These are phyloP conservation scores for Boletus reticulatus DNA, from an alignment of 768 basidiomycete genomes.

Conservation along the genomic window DNA sequence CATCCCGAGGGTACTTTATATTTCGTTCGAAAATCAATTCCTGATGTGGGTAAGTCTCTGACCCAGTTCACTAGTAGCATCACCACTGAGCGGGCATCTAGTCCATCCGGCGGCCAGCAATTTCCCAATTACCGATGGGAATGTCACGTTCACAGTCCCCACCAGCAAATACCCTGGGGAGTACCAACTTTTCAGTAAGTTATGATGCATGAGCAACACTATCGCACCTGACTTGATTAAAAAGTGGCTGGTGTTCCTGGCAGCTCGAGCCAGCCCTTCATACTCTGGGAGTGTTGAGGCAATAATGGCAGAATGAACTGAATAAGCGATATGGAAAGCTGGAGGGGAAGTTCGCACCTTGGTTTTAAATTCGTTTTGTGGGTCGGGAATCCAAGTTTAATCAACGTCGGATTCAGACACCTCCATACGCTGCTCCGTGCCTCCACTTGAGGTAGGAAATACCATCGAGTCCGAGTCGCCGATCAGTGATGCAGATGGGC, in stretches of 20 bases:
- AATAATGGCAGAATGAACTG: no score
- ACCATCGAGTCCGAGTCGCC: no score
- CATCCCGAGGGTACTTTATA: slow-evolving; percentile 30
- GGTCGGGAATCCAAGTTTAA: no score
- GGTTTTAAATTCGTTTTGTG: no score
- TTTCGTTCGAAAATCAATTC: slow-evolving; percentile 19
- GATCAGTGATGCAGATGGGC: no score
- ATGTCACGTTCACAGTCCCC: no score
- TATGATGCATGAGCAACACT: not conserved
- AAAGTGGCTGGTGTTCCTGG: slow-evolving; percentile 36
- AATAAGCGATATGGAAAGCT: no score
- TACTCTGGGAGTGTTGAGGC: no score
- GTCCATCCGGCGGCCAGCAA: slow-evolving; percentile 21
- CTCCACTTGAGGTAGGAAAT: no score
- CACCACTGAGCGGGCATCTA: slow-evolving; percentile 10
- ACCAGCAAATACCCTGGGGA: slow-evolving; percentile 10
- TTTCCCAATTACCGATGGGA: slow-evolving; percentile 7
- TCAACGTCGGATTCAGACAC: no score
- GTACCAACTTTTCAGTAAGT: slow-evolving; percentile 35
- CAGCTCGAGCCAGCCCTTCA: slow-evolving; percentile 26
- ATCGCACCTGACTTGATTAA: not conserved
- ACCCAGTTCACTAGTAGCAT: not conserved
- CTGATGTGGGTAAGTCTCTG: slow-evolving; percentile 26
- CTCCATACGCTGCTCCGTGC: no score
- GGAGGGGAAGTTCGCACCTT: no score